phyloP scores from a whole-genome alignment of 208 protist species.

The Leishmania arabica region DNA sequence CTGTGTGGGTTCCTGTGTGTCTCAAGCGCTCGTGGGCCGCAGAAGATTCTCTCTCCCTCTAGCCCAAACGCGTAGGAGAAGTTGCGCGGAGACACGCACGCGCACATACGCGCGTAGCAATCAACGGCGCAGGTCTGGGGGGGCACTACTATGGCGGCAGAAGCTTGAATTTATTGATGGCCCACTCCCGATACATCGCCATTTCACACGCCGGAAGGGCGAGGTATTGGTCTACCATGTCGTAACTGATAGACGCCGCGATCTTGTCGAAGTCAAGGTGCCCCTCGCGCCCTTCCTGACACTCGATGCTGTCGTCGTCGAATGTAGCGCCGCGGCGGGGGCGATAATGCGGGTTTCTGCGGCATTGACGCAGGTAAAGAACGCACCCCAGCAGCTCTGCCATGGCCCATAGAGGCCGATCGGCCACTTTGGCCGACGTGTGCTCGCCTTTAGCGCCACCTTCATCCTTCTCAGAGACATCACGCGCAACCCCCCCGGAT shows the following conservation, averaged over 20 bases:
- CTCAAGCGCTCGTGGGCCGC: background rate
- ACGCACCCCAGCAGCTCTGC: slow-evolving; percentile 10
- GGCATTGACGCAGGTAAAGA: slow-evolving; percentile 10
- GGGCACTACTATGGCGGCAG: background rate
- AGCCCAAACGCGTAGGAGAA: background rate
- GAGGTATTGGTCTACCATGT: slow-evolving; percentile 13
- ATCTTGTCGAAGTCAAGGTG: slow-evolving; percentile 1
- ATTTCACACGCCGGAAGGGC: slow-evolving; percentile 19
- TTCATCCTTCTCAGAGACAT: background rate
- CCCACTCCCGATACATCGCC: slow-evolving; percentile 34
- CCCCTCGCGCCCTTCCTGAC: background rate
- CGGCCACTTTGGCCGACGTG: background rate
- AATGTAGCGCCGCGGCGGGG: background rate
- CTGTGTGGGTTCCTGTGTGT: background rate
- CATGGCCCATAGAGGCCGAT: background rate
- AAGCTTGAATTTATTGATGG: slow-evolving; percentile 3
- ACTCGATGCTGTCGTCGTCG: background rate
- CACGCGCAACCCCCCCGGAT: background rate
- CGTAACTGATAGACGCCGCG: background rate
- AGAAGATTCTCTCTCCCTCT: background rate
- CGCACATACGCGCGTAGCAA: background rate
- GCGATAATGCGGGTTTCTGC: background rate
- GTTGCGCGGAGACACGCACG: background rate
- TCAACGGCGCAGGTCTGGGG: background rate
- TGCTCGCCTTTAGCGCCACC: background rate